Evolutionary conservation across 176 grass and related monocot species (phyloP).

Genomic region (Puya raimondii): DNA sequence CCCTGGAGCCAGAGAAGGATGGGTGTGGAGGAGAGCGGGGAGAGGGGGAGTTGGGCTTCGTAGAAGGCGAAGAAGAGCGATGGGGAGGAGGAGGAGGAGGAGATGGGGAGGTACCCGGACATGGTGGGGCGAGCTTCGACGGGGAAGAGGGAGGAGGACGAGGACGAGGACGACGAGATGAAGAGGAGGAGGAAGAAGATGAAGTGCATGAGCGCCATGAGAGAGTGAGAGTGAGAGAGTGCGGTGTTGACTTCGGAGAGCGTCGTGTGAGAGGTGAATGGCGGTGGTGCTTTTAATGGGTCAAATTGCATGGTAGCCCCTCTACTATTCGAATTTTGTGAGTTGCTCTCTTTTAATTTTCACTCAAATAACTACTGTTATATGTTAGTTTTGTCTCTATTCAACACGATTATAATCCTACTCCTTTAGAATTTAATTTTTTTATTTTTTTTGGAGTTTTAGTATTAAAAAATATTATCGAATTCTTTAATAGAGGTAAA

Average conservation of each 20-base stretch:
- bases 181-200: background rate
- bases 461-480: no score
- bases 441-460: no score
- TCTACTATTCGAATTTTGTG: no score
- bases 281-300: background rate
- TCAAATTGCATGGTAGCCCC: no score
- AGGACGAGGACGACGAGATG: background rate
- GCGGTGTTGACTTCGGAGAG: background rate
- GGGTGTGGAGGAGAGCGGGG: conserved; percentile 19
- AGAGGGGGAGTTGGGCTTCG: conserved; percentile 45
- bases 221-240: background rate
- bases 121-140: conserved; percentile 34
- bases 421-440: no score
- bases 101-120: conserved; percentile 42
- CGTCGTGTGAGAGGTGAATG: background rate
- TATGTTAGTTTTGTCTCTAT: no score
- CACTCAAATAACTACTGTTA: no score
- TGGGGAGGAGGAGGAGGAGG: conserved; percentile 23
- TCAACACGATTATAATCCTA: no score
- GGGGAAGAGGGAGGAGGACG: conserved; percentile 23
- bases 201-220: background rate
- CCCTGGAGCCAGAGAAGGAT: conserved; percentile 67
- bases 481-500: no score
- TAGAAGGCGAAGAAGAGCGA: conserved; percentile 66
- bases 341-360: no score